phyloP scores from a whole-genome alignment of 805 yeast species.

The Candida xyloterini region DNA sequence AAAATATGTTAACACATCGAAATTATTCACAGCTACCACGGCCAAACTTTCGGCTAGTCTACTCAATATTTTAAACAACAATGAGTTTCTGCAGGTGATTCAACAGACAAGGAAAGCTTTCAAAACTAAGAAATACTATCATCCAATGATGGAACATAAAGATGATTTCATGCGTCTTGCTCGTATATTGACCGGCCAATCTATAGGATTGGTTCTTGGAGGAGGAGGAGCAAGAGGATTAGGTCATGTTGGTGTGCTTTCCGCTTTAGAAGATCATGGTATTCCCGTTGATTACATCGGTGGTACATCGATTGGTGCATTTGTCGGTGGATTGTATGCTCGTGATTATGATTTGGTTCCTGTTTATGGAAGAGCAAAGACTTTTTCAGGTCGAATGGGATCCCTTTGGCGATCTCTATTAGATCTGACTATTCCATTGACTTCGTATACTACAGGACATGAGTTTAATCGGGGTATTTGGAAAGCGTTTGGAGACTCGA shows the following conservation, averaged over 20 bases:
- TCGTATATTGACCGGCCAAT: conserved; percentile 84
- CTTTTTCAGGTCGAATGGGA: conserved; percentile 76
- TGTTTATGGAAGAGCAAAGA: conserved; percentile 84
- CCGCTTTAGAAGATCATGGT: conserved; percentile 86
- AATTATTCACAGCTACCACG: conserved; percentile 22
- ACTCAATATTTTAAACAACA: conserved; percentile 27
- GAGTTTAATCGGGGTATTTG: conserved; percentile 97
- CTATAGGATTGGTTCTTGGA: conserved; percentile 90
- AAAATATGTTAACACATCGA: conserved; percentile 6
- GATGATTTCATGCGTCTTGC: conserved; percentile 90
- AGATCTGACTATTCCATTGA: conserved; percentile 89
- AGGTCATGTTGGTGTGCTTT: conserved; percentile 87
- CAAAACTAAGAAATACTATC: conserved; percentile 26
- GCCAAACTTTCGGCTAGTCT: conserved; percentile 26
- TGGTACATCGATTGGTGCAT: conserved; percentile 95
- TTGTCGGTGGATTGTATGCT: conserved; percentile 94
- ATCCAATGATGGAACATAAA: conserved; percentile 55
- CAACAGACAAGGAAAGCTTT: conserved; percentile 28
- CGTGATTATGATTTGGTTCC: conserved; percentile 89
- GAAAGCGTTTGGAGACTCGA: conserved; percentile 88
- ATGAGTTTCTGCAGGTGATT: conserved; percentile 29
- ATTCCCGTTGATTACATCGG: conserved; percentile 93
- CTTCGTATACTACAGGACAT: conserved; percentile 95
- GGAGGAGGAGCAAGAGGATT: conserved; percentile 98
- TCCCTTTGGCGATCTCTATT: conserved; percentile 81